Evolutionary conservation across 2,329 filamentous ascomycete genomes (phyloP), one percentile per base, ranked within the genome.

Genomic region (Arthrobotrys megalospora): DNA sequence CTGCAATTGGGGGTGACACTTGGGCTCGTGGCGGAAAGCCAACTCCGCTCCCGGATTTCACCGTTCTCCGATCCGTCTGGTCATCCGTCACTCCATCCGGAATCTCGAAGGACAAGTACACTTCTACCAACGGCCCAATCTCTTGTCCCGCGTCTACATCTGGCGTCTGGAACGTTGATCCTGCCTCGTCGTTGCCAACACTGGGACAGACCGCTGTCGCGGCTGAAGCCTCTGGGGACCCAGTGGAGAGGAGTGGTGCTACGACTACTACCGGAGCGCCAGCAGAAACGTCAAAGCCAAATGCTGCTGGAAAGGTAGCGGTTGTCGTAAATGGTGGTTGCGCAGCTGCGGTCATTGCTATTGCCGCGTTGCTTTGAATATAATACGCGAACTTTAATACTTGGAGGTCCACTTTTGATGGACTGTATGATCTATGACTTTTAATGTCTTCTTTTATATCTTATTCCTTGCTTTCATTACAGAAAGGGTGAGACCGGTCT

Each of bases 1-100:
- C 87, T 7, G 86, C 86, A 6, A 85, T 84, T n/a, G 86, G 87
- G 0, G 88, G 88, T n/a, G 86, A 88, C 12, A 83, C 86, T 70
- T 85, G 91, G 58, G 85, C 87, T 75, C 92, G 90, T 81, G 91
- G 92, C 38, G 94, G 88, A 84, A 88, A 89, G 0, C 89, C 92
- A 80, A 88, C 69, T 14, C 76, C 68, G 10, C 69, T 79, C 19
- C 93, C 93, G 0, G 93, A 97, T 83, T 97, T 95, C 83, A 83
- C 86, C 81, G 96, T 96, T 83, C 88, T 97, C 76, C 90, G 91
- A 85, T 87, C 86, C 32, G 90, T 93, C 81, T 97, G 93, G 93
- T 90, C 90, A 6, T 91, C 89, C 3, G 85, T 93, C 66, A 88
- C 86, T 6, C 93, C 93, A 0, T 89, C 89, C 0, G 92, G 93